Base-by-base conservation (phyloP, 2,329 filamentous ascomycete genomes). In the Paracorniculantispora psalliotae region DNA sequence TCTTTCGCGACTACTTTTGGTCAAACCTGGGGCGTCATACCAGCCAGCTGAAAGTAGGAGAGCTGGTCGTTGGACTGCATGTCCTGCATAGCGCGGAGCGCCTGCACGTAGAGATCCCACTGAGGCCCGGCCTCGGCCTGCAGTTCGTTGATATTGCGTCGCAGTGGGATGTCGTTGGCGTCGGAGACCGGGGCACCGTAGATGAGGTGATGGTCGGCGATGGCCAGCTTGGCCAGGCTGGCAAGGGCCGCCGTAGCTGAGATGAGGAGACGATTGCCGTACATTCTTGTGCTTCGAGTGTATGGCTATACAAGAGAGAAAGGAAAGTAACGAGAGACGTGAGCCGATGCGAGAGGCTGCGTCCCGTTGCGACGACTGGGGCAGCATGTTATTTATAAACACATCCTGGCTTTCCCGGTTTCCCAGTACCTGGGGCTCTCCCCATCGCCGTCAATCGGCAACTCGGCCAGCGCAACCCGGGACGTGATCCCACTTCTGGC, bases 1-100 rank as follows among this genome's bases (percentile, higher is more conserved):
- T 59, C 17, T 17, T 21, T 25, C 23, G n/a, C 6, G 8, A 26
- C 4, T 10, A 19, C 12, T 13, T n/a, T n/a, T n/a, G n/a, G 23
- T 15, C 19, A 26, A 7, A 6, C 12, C 15, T 15, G 9, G 15
- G 33, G 37, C 4, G 6, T 15, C 64, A 61, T 66, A 77, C 77
- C 75, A 59, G 71, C 65, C 52, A 79, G 67, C 48, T 73, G 68
- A 60, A 76, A 79, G 64, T 75, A 78, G 2, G 77, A 79, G 51
- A 67, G 57, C 55, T 69, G 65, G 17, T 77, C 70, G 15, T 66
- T 65, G 52, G 75, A 69, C 55, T 72, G 60, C 30, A 64, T 65
- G 1, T 67, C 67, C 59, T 78, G 71, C 39, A 79, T 66, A 26
- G 68, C 66, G 12, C 68, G 63, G 26, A 78, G 62, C 4, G 72